Percentiles rank a stretch among this genome's conserved stretches.
Evolutionary conservation across 805 yeast species (phyloP).

Genomic region (Starmerella etchellsii): DNA sequence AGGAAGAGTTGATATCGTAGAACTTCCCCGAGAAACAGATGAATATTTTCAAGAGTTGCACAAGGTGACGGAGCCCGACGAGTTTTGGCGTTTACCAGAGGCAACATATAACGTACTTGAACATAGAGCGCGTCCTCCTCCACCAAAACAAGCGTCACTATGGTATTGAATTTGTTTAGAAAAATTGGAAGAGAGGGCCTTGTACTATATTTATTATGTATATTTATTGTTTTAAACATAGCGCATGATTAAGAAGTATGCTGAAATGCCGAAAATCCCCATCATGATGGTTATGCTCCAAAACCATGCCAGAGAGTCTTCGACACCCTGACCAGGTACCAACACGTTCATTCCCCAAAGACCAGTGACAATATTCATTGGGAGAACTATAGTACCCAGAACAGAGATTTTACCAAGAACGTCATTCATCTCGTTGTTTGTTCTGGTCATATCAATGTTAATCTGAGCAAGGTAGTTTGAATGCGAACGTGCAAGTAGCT

Average conservation of each 20-base stretch:
- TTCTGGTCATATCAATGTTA: conserved; percentile 94
- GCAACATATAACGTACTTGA: conserved; percentile 12
- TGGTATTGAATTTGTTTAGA: conserved; percentile 1
- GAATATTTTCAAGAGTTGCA: conserved; percentile 10
- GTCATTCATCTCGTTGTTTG: conserved; percentile 93
- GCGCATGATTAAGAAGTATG: conserved; percentile 18
- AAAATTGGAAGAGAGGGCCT: too few species aligned
- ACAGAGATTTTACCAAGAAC: conserved; percentile 87
- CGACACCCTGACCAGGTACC: conserved; percentile 76
- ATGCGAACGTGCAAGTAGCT: conserved; percentile 85
- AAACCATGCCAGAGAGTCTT: conserved; percentile 54
- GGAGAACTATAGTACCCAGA: conserved; percentile 87
- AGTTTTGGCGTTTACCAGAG: conserved; percentile 7
- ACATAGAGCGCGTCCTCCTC: conserved; percentile 14
- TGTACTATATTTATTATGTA: too few species aligned
- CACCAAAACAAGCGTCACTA: conserved; percentile 12
- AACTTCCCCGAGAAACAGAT: not conserved
- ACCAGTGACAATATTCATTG: conserved; percentile 91
- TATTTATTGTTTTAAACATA: too few species aligned
- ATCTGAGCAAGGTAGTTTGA: conserved; percentile 93
- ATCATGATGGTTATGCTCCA: conserved; percentile 28
- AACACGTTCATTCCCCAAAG: conserved; percentile 98
- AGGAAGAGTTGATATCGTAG: conserved; percentile 6
- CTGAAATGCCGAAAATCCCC: conserved; percentile 24
- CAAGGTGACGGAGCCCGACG: conserved; percentile 13